These are phyloP conservation scores for Fusarium sp. DNA, from an alignment of 2,329 filamentous ascomycete genomes.

Conservation along the genomic window DNA sequence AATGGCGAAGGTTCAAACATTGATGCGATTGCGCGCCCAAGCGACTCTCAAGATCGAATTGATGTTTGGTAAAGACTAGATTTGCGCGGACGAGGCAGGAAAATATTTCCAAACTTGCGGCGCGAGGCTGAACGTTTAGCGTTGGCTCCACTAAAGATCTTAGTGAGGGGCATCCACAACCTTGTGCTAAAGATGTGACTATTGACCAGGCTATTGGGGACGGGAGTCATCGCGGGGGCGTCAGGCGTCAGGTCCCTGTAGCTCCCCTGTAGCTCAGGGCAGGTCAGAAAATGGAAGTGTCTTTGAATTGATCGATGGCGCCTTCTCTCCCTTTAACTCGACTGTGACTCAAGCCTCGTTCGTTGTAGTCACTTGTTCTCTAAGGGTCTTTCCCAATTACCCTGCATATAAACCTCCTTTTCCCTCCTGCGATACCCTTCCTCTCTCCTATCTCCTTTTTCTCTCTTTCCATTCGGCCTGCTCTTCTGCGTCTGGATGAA, in stretches of 20 bases:
- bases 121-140: slow-evolving; percentile 40
- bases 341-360: slow-evolving; percentile 39
- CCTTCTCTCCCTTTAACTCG: slow-evolving; percentile 42
- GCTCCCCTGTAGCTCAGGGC: slow-evolving; percentile 31
- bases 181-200: slow-evolving; percentile 10
- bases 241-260: slow-evolving; percentile 9
- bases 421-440: slow-evolving; percentile 27
- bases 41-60: slow-evolving; percentile 6
- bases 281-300: slow-evolving; percentile 17
- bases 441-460: slow-evolving; percentile 28
- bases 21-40: slow-evolving; percentile 23
- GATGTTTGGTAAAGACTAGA: slow-evolving; percentile 8
- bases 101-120: slow-evolving; percentile 38
- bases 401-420: slow-evolving; percentile 31
- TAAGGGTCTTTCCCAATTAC: slow-evolving; percentile 6
- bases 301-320: slow-evolving; percentile 37
- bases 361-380: slow-evolving; percentile 33
- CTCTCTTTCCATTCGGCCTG: slow-evolving; percentile 20
- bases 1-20: slow-evolving; percentile 77
- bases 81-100: slow-evolving; percentile 30
- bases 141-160: slow-evolving; percentile 28
- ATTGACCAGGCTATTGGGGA: slow-evolving; percentile 37
- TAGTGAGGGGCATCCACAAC: slow-evolving; percentile 40
- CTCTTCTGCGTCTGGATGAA: slow-evolving; percentile 53
- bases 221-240: slow-evolving; percentile 17